Percentiles rank a stretch among this genome's conserved stretches.
These are phyloP conservation scores for Aspergillus persii DNA, from an alignment of 2,329 filamentous ascomycete genomes.

Conservation along the genomic window DNA sequence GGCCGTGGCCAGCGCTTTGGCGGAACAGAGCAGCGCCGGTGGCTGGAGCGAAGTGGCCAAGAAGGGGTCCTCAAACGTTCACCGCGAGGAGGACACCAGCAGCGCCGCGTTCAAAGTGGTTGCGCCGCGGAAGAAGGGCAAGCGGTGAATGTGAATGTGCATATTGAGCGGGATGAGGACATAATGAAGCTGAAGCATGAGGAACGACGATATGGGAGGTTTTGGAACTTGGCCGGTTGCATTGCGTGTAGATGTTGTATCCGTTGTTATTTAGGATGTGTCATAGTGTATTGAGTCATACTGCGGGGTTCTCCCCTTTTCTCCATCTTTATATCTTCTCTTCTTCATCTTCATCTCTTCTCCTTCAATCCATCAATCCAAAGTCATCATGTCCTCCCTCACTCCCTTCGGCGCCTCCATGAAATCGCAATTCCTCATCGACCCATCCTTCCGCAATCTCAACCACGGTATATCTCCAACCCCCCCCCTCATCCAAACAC, in stretches of 20 bases:
- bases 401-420: conserved; percentile 53
- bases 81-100: conserved; percentile 47
- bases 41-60: conserved; percentile 98
- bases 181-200: background rate
- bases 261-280: background rate
- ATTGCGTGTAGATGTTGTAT: too few relatives aligned
- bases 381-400: background rate
- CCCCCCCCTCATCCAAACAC: background rate
- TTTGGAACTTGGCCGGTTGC: too few relatives aligned
- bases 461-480: conserved; percentile 66
- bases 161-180: background rate
- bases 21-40: conserved; percentile 53
- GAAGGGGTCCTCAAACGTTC: conserved; percentile 64
- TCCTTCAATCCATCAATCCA: background rate
- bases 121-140: conserved; percentile 82
- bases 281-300: background rate
- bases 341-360: too few relatives aligned
- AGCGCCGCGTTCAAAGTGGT: conserved; percentile 82
- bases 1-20: conserved; percentile 54
- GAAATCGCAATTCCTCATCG: conserved; percentile 67
- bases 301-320: too few relatives aligned
- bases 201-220: background rate
- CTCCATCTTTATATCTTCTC: too few relatives aligned
- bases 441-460: conserved; percentile 66
- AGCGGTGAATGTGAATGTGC: conserved; percentile 52